A percentile compares a stretch with the other conserved stretches of the same genome.
These are phyloP conservation scores for Cryptomeria japonica DNA, from an alignment of 75 land plant species.

Conservation along the genomic window DNA sequence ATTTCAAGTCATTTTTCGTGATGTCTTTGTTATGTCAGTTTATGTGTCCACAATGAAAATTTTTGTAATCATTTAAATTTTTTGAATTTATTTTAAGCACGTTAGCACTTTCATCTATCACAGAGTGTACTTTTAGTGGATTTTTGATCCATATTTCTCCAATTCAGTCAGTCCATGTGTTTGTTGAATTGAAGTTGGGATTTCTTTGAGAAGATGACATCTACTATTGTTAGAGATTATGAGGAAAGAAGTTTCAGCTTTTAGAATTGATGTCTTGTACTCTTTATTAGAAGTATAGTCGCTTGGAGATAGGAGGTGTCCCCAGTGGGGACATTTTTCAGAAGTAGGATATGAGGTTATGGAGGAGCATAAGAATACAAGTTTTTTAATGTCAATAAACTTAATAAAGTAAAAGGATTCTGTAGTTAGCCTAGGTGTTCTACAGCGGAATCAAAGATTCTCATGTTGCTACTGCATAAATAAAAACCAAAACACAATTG, in stretches of 20 bases:
- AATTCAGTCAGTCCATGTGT: neutral
- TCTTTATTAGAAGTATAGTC: neutral
- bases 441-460: too few relatives aligned
- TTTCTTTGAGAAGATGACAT: neutral
- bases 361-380: too few relatives aligned
- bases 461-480: too few relatives aligned
- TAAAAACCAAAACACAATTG: too few relatives aligned
- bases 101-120: neutral
- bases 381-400: too few relatives aligned
- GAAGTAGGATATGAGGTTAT: too few relatives aligned
- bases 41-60: neutral
- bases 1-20: constrained; percentile 23
- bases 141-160: neutral
- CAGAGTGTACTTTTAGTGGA: neutral
- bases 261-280: neutral
- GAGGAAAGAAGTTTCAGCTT: neutral
- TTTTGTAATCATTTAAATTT: neutral
- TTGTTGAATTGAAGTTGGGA: neutral
- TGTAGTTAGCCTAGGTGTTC: neutral
- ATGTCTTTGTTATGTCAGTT: constrained; percentile 6
- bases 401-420: neutral
- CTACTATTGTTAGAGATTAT: neutral
- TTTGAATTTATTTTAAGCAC: neutral
- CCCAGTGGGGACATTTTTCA: too few relatives aligned
- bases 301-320: too few relatives aligned